A percentile compares a stretch with the other conserved stretches of the same genome.
Evolutionary conservation across 1,139 yeast genomes (phyloP).

Genomic region (Kazachstania sp.): DNA sequence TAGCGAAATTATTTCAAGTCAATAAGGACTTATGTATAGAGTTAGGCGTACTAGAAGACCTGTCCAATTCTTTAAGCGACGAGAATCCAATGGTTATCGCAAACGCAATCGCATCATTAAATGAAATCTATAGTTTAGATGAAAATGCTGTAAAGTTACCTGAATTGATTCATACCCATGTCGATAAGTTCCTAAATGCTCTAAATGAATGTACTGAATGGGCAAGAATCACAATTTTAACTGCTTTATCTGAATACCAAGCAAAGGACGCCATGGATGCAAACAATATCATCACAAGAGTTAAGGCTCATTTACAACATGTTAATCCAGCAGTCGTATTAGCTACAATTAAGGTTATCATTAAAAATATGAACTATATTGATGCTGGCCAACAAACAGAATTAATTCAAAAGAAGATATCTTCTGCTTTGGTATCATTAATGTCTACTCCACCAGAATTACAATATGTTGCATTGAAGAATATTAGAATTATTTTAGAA

Average conservation of each 20-base stretch:
- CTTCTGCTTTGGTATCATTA: constrained; percentile 88
- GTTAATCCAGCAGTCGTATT: constrained; percentile 94
- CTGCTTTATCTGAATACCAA: constrained; percentile 68
- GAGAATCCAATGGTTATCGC: constrained; percentile 96
- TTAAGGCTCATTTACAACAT: constrained; percentile 93
- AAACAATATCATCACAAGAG: constrained; percentile 79
- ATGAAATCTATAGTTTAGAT: constrained; percentile 71
- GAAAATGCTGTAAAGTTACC: constrained; percentile 35
- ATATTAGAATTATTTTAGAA: constrained; percentile 82
- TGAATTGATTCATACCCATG: constrained; percentile 33
- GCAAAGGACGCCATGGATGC: constrained; percentile 56
- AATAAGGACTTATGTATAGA: constrained; percentile 75
- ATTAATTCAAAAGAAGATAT: constrained; percentile 49
- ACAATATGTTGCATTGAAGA: constrained; percentile 89
- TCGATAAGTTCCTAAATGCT: constrained; percentile 55
- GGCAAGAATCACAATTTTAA: constrained; percentile 89
- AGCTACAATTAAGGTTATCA: constrained; percentile 72
- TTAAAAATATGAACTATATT: constrained; percentile 47
- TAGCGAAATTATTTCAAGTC: constrained; percentile 87
- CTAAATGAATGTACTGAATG: constrained; percentile 97
- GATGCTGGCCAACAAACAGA: constrained; percentile 13
- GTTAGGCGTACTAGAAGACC: constrained; percentile 69
- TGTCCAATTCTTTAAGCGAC: constrained; percentile 69
- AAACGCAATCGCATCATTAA: constrained; percentile 78
- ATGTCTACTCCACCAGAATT: constrained; percentile 87